phyloP scores from a whole-genome alignment of 768 basidiomycete genomes.

The Inosperma sp. region DNA sequence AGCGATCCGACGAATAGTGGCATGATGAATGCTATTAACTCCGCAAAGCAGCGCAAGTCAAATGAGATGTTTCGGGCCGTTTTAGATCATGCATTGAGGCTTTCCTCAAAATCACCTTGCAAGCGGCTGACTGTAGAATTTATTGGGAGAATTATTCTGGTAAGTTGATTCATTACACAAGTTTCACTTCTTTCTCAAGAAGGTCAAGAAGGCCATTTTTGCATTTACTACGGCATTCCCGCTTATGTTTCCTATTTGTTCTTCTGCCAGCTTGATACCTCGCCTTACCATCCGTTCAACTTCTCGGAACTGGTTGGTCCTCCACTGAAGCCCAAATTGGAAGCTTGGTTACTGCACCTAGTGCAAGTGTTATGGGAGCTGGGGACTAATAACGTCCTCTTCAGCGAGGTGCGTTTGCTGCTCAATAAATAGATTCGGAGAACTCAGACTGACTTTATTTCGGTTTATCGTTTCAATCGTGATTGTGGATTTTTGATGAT shows the following conservation, averaged over 20 bases:
- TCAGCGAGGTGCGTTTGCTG: constrained; percentile 1
- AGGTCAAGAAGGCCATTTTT: too few relatives aligned
- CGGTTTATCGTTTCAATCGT: too few relatives aligned
- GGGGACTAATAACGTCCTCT: neutral
- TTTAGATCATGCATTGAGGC: constrained; percentile 61
- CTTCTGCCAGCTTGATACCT: constrained; percentile 52
- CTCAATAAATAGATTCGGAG: too few relatives aligned
- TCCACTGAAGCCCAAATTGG: constrained; percentile 33
- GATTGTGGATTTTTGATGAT: neutral
- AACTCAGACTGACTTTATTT: too few relatives aligned
- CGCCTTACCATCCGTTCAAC: constrained; percentile 46
- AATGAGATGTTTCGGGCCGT: constrained; percentile 47
- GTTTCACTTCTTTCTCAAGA: neutral
- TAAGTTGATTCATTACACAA: constrained; percentile 31
- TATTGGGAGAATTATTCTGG: constrained; percentile 63
- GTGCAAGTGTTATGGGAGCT: constrained; percentile 82
- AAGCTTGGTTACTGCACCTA: constrained; percentile 70
- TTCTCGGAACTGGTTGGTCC: constrained; percentile 36
- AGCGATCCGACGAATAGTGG: constrained; percentile 41
- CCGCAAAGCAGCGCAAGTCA: constrained; percentile 15
- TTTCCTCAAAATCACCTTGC: constrained; percentile 53
- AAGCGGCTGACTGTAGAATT: constrained; percentile 75
- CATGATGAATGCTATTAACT: neutral
- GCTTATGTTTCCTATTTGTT: constrained; percentile 6
- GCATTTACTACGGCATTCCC: too few relatives aligned